A percentile compares a stretch with the other conserved stretches of the same genome.
Conservation (phyloP, 495 filamentous ascomycete species). For the Elaphomyces granulatus region DNA sequence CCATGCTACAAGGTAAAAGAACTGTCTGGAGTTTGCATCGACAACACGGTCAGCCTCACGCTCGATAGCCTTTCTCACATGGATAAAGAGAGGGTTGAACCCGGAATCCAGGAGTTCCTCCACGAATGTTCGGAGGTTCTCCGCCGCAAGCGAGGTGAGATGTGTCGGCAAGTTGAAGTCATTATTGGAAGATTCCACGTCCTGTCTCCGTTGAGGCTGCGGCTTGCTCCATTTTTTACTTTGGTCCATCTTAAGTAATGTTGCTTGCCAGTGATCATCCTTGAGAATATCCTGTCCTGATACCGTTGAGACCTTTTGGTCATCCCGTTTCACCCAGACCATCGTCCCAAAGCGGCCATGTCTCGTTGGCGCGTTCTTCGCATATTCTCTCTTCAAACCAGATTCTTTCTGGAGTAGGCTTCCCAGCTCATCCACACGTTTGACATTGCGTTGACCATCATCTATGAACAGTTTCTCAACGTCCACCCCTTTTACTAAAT, state of each 20-base stretch:
- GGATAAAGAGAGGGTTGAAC: constrained; percentile 85
- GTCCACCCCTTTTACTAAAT: constrained; percentile 82
- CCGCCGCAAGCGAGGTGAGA: constrained; percentile 51
- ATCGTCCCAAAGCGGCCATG: constrained; percentile 95
- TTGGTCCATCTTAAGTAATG: constrained; percentile 77
- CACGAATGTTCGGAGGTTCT: constrained; percentile 66
- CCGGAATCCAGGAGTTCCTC: constrained; percentile 90
- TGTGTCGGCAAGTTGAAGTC: constrained; percentile 63
- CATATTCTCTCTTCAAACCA: constrained; percentile 61
- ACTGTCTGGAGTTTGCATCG: constrained; percentile 59
- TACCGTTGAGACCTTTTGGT: constrained; percentile 65
- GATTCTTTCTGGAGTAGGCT: constrained; percentile 64
- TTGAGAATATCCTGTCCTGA: constrained; percentile 75
- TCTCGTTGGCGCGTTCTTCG: constrained; percentile 65
- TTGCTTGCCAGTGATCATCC: constrained; percentile 53
- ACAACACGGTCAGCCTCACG: constrained; percentile 76
- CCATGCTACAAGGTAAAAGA: constrained; percentile 88
- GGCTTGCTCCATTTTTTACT: constrained; percentile 85
- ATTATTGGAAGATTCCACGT: constrained; percentile 43
- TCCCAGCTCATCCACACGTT: constrained; percentile 58
- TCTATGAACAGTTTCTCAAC: constrained; percentile 75
- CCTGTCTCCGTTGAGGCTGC: constrained; percentile 43
- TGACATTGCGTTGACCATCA: constrained; percentile 48
- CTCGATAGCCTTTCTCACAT: constrained; percentile 80
- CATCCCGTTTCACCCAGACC: constrained; percentile 87